Evolutionary conservation across 2,329 filamentous ascomycete species (phyloP), one percentile per base, ranked within the genome.

Genomic region (Grosmannia serpens): DNA sequence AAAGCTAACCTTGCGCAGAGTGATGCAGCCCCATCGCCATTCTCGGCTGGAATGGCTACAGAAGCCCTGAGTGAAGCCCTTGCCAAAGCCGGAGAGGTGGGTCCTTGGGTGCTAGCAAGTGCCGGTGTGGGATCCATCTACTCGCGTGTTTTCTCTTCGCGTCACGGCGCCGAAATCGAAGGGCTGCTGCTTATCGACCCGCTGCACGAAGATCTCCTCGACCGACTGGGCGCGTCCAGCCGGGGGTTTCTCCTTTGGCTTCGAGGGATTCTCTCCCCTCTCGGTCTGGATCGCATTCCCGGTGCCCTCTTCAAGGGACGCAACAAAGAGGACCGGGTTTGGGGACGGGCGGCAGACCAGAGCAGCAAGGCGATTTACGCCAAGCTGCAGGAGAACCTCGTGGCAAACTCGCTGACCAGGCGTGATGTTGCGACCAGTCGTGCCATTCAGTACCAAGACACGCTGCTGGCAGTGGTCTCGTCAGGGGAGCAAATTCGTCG

Each of bases 21-120:
- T 53, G 94, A 99, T 71, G 92, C 94, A 58, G 91, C 92, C 0
- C 94, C 94, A 2, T 96, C 91, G 7, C 94, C 94, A 0, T 86
- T 96, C 65, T 95, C 89, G 6, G 92, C 90, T 5, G 91, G 91
- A 50, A 96, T 96, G 82, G 87, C 88, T n/a, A 86, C 89, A 6
- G 91, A 96, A 67, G 89, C 86, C 0, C 77, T 97, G 29, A 91
- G 89, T 50, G 91, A 97, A 73, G 89, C 91, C 3, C 80, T 99
- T 7, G 85, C 87, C 2, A 77, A 83, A 47, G 84, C 88, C 4
- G 91, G 86, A 29, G 94, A 97, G 73, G 78, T 84, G 53, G 91
- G 92, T 0, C 92, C 94, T 0, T 99, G 89, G 87, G 80, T 99
- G 31, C 77, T 96, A 6, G 86, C 91, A 41, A 91, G 89, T 52